Evolutionary conservation across 2,329 filamentous ascomycete genomes (phyloP), one percentile per base, ranked within the genome.

Genomic region (Akanthomyces lecanii): DNA sequence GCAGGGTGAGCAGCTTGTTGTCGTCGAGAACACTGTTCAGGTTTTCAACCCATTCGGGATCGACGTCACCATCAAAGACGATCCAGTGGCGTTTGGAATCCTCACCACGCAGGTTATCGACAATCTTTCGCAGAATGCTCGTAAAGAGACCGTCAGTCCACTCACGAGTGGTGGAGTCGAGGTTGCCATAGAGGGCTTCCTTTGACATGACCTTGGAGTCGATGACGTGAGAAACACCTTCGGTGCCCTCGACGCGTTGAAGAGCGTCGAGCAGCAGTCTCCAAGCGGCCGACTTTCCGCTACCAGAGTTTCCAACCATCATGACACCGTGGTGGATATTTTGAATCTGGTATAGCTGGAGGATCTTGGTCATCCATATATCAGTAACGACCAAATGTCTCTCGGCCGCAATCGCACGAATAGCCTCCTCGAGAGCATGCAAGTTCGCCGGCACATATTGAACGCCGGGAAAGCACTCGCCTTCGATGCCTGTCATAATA

Each of bases 141-240:
- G 95, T 99, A 74, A 99, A 99, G 12, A 99, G 82, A 76, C 95
- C 95, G 71, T 99, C 96, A 0, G 95, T 99, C 95, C 95, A 99
- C 76, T 99, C 95, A 70, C 95, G 88, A 2, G 95, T 99, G 2
- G 95, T 99, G 64, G 91, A 93, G 75, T 99, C 95, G 55, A 99
- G 83, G 69, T 88, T 97, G 72, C 95, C 95, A 72, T 99, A 99
- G 4, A 99, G 81, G 28, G 91, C 91, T 78, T 99, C 95, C 78
- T 99, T 99, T 59, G 93, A 97, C 95, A 99, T 99, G 75, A 99
- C 96, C 79, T 99, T 99, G 47, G 94, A 96, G 75, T 99, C 95
- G 69, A 99, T 99, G 63, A 99, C 91, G 72, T 99, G 95, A 68
- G 88, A 97, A 52, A 99, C 91, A 38, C 96, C 95, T 75, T 99